Conservation (phyloP, 2,329 filamentous ascomycete species). For the Apiospora rasikravindrae region DNA sequence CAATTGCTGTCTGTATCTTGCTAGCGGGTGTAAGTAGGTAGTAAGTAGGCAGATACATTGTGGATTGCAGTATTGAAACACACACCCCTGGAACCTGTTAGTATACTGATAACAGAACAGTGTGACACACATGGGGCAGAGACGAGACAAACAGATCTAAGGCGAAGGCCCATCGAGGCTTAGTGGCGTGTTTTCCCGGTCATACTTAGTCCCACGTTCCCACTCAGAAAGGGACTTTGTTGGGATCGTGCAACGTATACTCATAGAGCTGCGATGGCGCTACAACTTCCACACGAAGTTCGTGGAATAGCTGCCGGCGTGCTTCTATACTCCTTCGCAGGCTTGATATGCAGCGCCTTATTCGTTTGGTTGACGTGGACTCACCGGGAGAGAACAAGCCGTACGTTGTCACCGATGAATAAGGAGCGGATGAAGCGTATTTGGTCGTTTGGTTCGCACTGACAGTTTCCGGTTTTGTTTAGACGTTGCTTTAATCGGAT, state of each 20-base stretch:
- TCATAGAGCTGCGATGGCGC: conserved; percentile 16
- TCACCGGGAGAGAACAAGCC: conserved; percentile 28
- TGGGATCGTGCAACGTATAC: too few relatives aligned
- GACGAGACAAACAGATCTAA: background rate
- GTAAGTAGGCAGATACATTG: background rate
- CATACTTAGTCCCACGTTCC: background rate
- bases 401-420: conserved; percentile 14
- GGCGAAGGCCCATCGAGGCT: background rate
- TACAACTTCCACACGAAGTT: conserved; percentile 25
- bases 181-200: background rate
- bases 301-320: conserved; percentile 25
- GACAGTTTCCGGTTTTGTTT: background rate
- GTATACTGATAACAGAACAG: background rate
- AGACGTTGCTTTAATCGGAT: conserved; percentile 28
- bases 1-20: background rate
- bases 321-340: conserved; percentile 25
- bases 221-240: background rate
- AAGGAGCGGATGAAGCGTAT: background rate
- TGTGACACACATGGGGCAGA: background rate
- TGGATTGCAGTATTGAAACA: background rate
- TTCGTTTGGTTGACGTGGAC: conserved; percentile 29
- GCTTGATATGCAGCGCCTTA: conserved; percentile 20
- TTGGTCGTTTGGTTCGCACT: background rate
- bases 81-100: background rate
- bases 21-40: background rate